Evolutionary conservation across 495 filamentous ascomycete species (phyloP).

Genomic region (Penicillium waksmanii): DNA sequence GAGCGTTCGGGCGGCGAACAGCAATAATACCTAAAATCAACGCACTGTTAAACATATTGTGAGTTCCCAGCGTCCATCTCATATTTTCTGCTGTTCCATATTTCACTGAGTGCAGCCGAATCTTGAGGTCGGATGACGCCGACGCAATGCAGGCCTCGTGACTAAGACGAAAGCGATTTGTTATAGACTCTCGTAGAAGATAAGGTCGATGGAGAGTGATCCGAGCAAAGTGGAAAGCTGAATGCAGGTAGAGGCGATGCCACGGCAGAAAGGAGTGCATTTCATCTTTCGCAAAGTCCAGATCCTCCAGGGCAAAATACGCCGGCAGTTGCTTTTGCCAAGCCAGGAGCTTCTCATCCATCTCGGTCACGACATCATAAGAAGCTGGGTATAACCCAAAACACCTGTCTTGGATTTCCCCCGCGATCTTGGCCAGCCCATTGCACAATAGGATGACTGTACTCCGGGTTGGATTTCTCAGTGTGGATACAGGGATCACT

Average conservation of each 20-base stretch:
- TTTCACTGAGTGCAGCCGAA: slow-evolving; percentile 15
- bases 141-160: slow-evolving; percentile 23
- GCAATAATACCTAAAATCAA: slow-evolving; percentile 23
- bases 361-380: slow-evolving; percentile 19
- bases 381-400: slow-evolving; percentile 24
- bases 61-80: slow-evolving; percentile 23
- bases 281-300: slow-evolving; percentile 13
- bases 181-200: slow-evolving; percentile 22
- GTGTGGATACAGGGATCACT: neutral
- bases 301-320: slow-evolving; percentile 14
- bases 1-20: slow-evolving; percentile 16
- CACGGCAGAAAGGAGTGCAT: slow-evolving; percentile 15
- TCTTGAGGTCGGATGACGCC: slow-evolving; percentile 20
- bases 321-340: slow-evolving; percentile 20
- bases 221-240: slow-evolving; percentile 22
- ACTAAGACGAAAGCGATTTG: slow-evolving; percentile 20
- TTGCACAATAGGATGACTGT: slow-evolving; percentile 14
- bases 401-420: slow-evolving; percentile 23
- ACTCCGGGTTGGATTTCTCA: slow-evolving; percentile 16
- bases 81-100: slow-evolving; percentile 22
- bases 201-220: slow-evolving; percentile 24
- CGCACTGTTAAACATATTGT: slow-evolving; percentile 25
- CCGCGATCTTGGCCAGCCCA: slow-evolving; percentile 19
- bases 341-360: slow-evolving; percentile 19
- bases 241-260: slow-evolving; percentile 24